Percentiles rank a stretch among this genome's conserved stretches.
Conservation (phyloP, 352 stramenopile genomes). For the Blastocystis hominis region DNA sequence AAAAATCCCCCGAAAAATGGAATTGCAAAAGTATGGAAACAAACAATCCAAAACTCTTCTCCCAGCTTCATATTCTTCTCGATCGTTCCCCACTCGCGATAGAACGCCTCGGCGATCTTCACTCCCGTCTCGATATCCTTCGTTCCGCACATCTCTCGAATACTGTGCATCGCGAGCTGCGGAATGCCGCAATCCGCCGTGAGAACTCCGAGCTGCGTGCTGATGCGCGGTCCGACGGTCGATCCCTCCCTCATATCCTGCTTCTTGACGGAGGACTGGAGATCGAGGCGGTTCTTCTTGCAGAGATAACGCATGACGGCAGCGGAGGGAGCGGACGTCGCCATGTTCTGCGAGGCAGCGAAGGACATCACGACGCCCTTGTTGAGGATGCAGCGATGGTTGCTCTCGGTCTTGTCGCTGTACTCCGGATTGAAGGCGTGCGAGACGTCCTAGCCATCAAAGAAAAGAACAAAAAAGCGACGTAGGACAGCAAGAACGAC, state of each 20-base stretch:
- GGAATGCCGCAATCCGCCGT: constrained; percentile 89
- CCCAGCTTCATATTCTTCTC: constrained; percentile 38
- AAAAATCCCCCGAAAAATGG: neutral
- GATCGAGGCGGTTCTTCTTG: constrained; percentile 66
- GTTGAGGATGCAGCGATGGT: constrained; percentile 81
- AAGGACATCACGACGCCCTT: constrained; percentile 88
- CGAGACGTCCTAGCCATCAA: constrained; percentile 75
- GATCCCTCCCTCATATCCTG: constrained; percentile 87
- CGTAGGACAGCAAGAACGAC: constrained; percentile 50
- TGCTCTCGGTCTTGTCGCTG: constrained; percentile 83
- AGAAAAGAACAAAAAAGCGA: neutral
- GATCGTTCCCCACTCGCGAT: constrained; percentile 73
- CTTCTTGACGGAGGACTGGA: constrained; percentile 87
- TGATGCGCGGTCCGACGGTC: constrained; percentile 90
- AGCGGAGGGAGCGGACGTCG: constrained; percentile 79
- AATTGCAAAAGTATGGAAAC: neutral
- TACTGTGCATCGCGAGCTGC: constrained; percentile 94
- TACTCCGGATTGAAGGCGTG: constrained; percentile 97
- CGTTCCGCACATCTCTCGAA: constrained; percentile 85
- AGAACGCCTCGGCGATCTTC: constrained; percentile 82
- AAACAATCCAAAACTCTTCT: constrained; percentile 53
- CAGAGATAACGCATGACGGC: constrained; percentile 41
- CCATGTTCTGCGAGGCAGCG: constrained; percentile 92
- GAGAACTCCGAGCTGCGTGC: constrained; percentile 81
- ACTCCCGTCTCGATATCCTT: constrained; percentile 68